These are phyloP conservation scores for Chamaenerion angustifolium DNA, from an alignment of 345 rosid species.

Conservation along the genomic window DNA sequence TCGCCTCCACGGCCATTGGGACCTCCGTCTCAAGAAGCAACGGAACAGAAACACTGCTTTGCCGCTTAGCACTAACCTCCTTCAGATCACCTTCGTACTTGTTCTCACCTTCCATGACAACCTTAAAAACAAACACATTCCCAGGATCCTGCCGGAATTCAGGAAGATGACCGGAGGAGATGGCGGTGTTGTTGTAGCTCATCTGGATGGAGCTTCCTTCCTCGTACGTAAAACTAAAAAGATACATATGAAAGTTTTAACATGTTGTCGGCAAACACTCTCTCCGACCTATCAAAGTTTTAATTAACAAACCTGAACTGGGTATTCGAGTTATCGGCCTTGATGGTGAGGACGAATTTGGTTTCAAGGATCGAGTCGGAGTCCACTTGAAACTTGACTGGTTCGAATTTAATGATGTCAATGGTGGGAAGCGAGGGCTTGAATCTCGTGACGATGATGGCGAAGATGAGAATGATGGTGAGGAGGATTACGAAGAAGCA, in stretches of 20 bases:
- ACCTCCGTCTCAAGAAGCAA: slow-evolving; percentile 22
- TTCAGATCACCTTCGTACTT: slow-evolving; percentile 23
- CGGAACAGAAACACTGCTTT: slow-evolving; percentile 12
- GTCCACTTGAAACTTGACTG: slow-evolving; percentile 17
- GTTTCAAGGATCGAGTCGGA: slow-evolving; percentile 23
- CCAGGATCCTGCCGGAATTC: slow-evolving; percentile 21
- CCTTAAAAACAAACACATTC: slow-evolving; percentile 16
- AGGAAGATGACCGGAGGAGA: slow-evolving; percentile 36
- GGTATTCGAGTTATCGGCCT: slow-evolving; percentile 27
- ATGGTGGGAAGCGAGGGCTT: slow-evolving; percentile 29
- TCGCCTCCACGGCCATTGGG: slow-evolving; percentile 20
- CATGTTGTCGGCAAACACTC: too few species aligned
- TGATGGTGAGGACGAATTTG: slow-evolving; percentile 22
- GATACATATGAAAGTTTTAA: too few species aligned
- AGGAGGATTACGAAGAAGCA: slow-evolving; percentile 14
- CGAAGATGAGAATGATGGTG: slow-evolving; percentile 14
- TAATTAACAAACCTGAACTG: slow-evolving; percentile 6
- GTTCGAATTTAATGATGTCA: slow-evolving; percentile 16
- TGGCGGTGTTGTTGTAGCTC: slow-evolving; percentile 11
- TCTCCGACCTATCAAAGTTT: too few species aligned
- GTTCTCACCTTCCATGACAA: slow-evolving; percentile 23
- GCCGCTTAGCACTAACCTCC: background rate
- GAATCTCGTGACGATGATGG: slow-evolving; percentile 10
- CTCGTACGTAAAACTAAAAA: slow-evolving; percentile 18
- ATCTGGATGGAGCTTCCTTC: slow-evolving; percentile 24